These are phyloP conservation scores for Trichosporon coremiiforme DNA, from an alignment of 1,284 basidiomycete genomes.

Conservation along the genomic window DNA sequence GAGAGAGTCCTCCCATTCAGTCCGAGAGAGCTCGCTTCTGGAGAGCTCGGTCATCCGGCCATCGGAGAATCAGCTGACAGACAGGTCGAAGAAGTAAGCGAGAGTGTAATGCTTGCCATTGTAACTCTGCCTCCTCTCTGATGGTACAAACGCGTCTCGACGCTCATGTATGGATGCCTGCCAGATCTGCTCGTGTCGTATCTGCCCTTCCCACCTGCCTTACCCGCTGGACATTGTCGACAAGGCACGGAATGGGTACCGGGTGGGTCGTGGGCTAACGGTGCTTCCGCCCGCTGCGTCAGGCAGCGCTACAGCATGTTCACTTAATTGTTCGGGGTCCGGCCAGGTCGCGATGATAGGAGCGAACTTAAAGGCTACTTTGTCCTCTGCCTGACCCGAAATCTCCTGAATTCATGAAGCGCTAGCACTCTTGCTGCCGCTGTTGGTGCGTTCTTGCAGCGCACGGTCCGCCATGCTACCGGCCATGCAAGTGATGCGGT, in stretches of 20 bases:
- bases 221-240: not conserved
- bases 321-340: constrained; percentile 7
- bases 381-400: not conserved
- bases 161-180: constrained; percentile 3
- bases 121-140: not conserved
- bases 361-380: not conserved
- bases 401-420: not conserved
- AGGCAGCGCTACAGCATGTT: not conserved
- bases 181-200: not conserved
- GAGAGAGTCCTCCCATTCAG: not conserved
- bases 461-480: not conserved
- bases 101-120: not conserved
- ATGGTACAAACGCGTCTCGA: not conserved
- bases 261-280: not conserved
- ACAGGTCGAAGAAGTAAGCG: constrained; percentile 13
- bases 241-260: constrained; percentile 6
- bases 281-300: not conserved
- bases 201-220: not conserved
- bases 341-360: not conserved
- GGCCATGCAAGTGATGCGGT: not conserved
- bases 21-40: not conserved
- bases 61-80: not conserved
- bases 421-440: not conserved
- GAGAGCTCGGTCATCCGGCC: not conserved
- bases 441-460: not conserved